Base-by-base conservation (phyloP, 2,329 filamentous ascomycete genomes). In the Eurotiales sp. region DNA sequence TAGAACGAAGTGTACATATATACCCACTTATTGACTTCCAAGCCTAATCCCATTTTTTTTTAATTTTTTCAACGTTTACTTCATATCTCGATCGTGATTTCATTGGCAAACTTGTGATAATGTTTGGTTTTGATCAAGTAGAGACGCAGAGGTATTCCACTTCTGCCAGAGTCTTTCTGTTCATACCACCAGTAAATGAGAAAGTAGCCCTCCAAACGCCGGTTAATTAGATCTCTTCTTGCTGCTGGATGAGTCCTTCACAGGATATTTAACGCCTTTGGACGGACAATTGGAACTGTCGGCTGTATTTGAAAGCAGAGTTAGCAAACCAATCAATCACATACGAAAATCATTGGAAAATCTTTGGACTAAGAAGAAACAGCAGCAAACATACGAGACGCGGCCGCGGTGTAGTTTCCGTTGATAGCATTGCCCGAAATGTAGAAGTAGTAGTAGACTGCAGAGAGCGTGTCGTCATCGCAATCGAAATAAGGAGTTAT, bases 231-330 rank as follows among this genome's bases (percentile, higher is more conserved):
- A n/a, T n/a, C n/a, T n/a, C 34, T 37, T 36, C 15, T 19, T 37
- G 34, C 34, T 37, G 34, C 8, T 21, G 17, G 23, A 14, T 15
- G 45, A 27, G 25, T 10, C 29, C 47, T 50, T 61, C 29, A 83
- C 82, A 8, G 80, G 67, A 64, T 88, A 88, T 61, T 80, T 80
- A 63, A 90, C 82, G 2, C 81, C 83, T 0, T 69, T 76, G 32
- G 65, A 62, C 0, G 86, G 82, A 65, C 88, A 91, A 39, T 73
- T 80, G 22, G 83, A 82, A 44, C 76, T 77, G 1, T 76, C 73
- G 43, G 81, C 78, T 52, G 44, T 22, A 56, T 78, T n/a, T 5
- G 8, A 19, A 10, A 30, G n/a, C 41, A 21, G 41, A 2, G 19
- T 50, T 14, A 50, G 39, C 12, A 11, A 37, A 17, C 34, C 3